A percentile compares a stretch with the other conserved stretches of the same genome.
phyloP scores from a whole-genome alignment of 2,329 filamentous ascomycete genomes.

The Gaeumannomyces tritici region DNA sequence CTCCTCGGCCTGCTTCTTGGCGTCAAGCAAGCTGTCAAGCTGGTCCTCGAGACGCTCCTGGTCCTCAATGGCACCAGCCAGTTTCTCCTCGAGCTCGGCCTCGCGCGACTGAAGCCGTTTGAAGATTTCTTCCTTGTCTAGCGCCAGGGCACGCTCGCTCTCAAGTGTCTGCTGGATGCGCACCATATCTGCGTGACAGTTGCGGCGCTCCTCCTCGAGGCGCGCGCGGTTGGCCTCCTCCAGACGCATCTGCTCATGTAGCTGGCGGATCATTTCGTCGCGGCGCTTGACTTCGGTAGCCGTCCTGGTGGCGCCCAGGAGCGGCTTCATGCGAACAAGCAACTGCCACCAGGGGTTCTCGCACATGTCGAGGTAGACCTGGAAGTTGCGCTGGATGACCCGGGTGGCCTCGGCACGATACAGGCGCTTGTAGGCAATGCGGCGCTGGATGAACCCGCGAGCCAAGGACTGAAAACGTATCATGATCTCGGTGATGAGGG shows the following conservation, averaged over 20 bases:
- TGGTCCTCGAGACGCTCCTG: slow-evolving; percentile 92
- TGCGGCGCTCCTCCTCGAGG: slow-evolving; percentile 83
- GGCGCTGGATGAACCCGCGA: slow-evolving; percentile 78
- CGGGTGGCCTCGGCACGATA: slow-evolving; percentile 91
- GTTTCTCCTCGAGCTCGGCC: slow-evolving; percentile 82
- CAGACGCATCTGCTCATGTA: slow-evolving; percentile 73
- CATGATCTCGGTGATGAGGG: slow-evolving; percentile 90
- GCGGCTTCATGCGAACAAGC: slow-evolving; percentile 87
- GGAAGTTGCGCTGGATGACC: slow-evolving; percentile 91
- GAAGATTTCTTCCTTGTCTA: slow-evolving; percentile 99
- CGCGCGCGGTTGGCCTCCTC: slow-evolving; percentile 67
- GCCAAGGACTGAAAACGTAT: slow-evolving; percentile 86
- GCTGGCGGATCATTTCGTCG: slow-evolving; percentile 82
- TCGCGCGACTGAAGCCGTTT: slow-evolving; percentile 91
- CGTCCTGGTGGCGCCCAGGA: slow-evolving; percentile 84
- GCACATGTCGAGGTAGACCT: slow-evolving; percentile 81
- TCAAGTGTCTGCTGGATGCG: slow-evolving; percentile 90
- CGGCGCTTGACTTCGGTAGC: slow-evolving; percentile 90
- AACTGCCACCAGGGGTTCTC: slow-evolving; percentile 97
- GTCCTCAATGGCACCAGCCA: slow-evolving; percentile 84
- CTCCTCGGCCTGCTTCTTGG: slow-evolving; percentile 81
- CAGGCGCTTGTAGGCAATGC: slow-evolving; percentile 82
- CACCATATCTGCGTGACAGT: slow-evolving; percentile 77
- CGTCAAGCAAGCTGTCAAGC: slow-evolving; percentile 76
- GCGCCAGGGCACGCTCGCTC: slow-evolving; percentile 85